Base-by-base conservation (phyloP, 208 protist species). In the Trypanosoma congolense region DNA sequence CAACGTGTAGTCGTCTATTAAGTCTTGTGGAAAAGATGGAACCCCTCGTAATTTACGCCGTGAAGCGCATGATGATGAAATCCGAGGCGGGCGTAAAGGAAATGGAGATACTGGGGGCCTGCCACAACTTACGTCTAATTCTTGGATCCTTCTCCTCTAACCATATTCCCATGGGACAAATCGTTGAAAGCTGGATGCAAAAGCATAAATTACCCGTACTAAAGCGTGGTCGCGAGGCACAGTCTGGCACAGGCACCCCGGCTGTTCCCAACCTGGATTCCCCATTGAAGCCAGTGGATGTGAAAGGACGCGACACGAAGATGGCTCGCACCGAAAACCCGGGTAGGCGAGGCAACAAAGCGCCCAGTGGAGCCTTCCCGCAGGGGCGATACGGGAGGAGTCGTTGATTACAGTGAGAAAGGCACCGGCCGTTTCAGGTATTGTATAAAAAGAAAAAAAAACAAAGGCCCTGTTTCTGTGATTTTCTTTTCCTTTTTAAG, bases 101-200 rank as follows among this genome's bases (percentile, higher is more conserved):
- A n/a, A 79, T 73, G 1, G 78, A 88, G 52, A 57, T 69, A 3
- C 42, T 83, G 21, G 77, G 66, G 1, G 79, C 64, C 29, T 62
- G 88, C 25, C 58, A 63, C 35, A 94, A 92, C 57, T 71, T 90
- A 48, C 76, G 77, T 26, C 55, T 60, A 2, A 77, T 94, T 22
- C 29, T 74, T 18, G 67, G 56, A 43, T 66, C 73, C 40, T 81
- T 90, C 30, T 52, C 77, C 30, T 46, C 67, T 2, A 86, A 83
- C 48, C 80, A 83, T 18, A 70, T 94, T 29, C 83, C 87, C 8
- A 74, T 80, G 26, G 76, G 65, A 16, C 63, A 77, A 29, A 4
- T 91, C 2, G 75, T 67, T 43, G 78, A 87, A 57, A 91, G 83
- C 59, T 93, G 87, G 87, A 19, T 24, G 10, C 45, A 65, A 22